Conservation (phyloP, 257 asterid genomes). For the Penstemon barbatus region DNA sequence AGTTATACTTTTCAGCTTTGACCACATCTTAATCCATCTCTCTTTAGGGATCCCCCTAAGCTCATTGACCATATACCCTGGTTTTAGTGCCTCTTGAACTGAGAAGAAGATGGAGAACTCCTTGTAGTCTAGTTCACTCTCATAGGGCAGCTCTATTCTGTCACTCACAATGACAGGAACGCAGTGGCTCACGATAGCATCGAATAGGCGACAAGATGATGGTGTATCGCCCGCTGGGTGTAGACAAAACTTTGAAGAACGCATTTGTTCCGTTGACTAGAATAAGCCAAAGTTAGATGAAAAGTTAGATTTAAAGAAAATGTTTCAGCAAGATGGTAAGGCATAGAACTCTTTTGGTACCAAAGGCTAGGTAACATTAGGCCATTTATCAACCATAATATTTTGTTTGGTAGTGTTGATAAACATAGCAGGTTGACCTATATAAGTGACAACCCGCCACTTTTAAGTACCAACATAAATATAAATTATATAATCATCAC, state of each 20-base stretch:
- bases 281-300: constrained; percentile 22
- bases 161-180: constrained; percentile 91
- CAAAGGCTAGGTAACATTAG: no score
- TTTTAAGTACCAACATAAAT: no score
- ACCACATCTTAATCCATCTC: constrained; percentile 82
- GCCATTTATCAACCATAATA: no score
- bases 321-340: constrained; percentile 7
- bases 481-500: no score
- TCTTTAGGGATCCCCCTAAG: constrained; percentile 57
- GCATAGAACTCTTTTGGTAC: not conserved
- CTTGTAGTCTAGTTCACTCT: constrained; percentile 83
- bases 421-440: no score
- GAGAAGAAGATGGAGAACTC: constrained; percentile 87
- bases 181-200: constrained; percentile 92
- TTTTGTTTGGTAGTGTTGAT: no score
- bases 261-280: constrained; percentile 87
- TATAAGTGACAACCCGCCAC: no score
- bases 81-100: constrained; percentile 55
- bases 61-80: constrained; percentile 58
- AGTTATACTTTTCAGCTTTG: constrained; percentile 52
- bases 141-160: constrained; percentile 86
- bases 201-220: constrained; percentile 95
- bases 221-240: constrained; percentile 98
- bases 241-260: constrained; percentile 80
- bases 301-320: constrained; percentile 22